Evolutionary conservation across 1,284 basidiomycete species (phyloP), one percentile per base, ranked within the genome.

Genomic region (Boletellus deceptivus): DNA sequence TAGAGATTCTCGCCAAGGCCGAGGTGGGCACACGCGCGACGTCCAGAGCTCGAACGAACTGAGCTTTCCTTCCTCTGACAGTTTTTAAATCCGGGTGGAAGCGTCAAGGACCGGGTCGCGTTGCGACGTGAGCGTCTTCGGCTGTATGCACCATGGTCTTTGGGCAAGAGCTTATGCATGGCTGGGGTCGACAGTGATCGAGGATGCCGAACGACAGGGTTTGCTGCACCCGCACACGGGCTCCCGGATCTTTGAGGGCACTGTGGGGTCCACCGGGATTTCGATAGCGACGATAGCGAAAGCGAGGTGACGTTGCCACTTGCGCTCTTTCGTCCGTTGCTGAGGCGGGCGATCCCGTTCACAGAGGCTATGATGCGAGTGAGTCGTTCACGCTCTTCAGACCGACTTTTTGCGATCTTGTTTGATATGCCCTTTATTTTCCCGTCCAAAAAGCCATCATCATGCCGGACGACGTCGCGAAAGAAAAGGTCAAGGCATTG

Each of bases 51-150:
- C 25, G 25, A 9, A 25, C 7, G 25, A 8, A 25, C 25, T 25
- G 25, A 25, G 29, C 2, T 8, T 13, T 35, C 34, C 14, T 37
- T 40, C 43, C 43, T 16, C 49, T n/a, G 18, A 35, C 33, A 95
- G 87, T 98, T 89, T 65, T 71, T 99, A 48, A 99, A 99, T 70
- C 96, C 97, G 0, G 97, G 94, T 16, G 97, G 97, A 20, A 98
- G 93, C 50, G 91, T 98, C 41, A 99, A 99, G 70, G 97, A 99
- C 69, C 82, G 97, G 20, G 95, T 99, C 11, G 96, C 95, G 0
- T 70, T 98, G 48, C 81, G 85, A 67, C 93, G 93, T 95, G 62
- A 53, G 35, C 24, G 6, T 13, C 1, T 11, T 13, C 14, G 18
- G 13, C n/a, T 25, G 20, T 52, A 34, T 52, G 43, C 36, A 24